Evolutionary conservation across 176 grass and related monocot genomes (phyloP).

Genomic region (Phoenix roebelenii): DNA sequence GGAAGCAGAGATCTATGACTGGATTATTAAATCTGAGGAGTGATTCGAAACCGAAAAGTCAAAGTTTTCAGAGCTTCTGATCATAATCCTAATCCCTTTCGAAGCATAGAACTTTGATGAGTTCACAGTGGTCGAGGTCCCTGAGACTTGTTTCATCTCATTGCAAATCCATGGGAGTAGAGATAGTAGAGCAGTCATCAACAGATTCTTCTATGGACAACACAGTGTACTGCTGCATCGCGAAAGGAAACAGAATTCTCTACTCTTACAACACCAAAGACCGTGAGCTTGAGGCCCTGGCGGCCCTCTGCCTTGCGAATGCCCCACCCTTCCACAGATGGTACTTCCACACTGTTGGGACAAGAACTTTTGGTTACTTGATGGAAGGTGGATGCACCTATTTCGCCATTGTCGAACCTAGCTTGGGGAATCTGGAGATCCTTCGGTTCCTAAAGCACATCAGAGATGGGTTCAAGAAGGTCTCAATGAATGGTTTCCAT

Average conservation of each 20-base stretch:
- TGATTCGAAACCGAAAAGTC: too few species aligned
- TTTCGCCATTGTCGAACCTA: conserved; percentile 84
- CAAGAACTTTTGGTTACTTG: conserved; percentile 55
- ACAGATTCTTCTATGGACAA: conserved; percentile 50
- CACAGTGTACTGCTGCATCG: conserved; percentile 88
- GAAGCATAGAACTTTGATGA: conserved; percentile 37
- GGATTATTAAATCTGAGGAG: too few species aligned
- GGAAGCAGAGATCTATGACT: conserved; percentile 5
- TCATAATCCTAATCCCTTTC: too few species aligned
- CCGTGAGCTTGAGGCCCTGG: conserved; percentile 30
- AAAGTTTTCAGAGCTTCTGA: too few species aligned
- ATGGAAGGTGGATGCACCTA: conserved; percentile 52
- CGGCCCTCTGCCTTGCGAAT: conserved; percentile 52
- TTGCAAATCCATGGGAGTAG: conserved; percentile 48
- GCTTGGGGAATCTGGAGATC: conserved; percentile 44
- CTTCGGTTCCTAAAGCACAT: conserved; percentile 69
- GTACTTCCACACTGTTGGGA: conserved; percentile 55
- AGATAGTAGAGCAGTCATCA: conserved; percentile 35
- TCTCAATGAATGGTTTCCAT: conserved; percentile 30
- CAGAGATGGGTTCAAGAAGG: conserved; percentile 33
- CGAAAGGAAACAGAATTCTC: conserved; percentile 45
- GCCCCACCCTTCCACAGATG: conserved; percentile 40
- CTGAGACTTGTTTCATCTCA: conserved; percentile 57
- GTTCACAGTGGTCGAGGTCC: conserved; percentile 70
- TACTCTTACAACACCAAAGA: conserved; percentile 60